phyloP scores from a whole-genome alignment of 1,284 basidiomycete species.

The Cutaneotrichosporon mucoides region DNA sequence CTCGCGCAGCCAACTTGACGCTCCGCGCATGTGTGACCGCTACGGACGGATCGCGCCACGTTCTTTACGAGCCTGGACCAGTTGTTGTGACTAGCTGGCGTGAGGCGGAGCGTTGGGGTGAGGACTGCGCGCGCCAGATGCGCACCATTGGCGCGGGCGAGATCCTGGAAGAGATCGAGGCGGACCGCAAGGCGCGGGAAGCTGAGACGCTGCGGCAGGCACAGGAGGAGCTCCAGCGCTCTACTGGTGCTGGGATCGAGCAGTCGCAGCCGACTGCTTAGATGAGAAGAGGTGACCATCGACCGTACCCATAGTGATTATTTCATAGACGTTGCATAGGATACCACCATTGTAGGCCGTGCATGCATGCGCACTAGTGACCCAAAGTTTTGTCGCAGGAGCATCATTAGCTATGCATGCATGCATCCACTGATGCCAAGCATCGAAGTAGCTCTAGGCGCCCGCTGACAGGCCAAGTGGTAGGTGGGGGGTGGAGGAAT shows the following conservation, averaged over 20 bases:
- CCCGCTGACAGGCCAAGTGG: background rate
- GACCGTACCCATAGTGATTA: background rate
- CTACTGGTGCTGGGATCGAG: background rate
- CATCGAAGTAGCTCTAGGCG: background rate
- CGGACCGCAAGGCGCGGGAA: constrained; percentile 60
- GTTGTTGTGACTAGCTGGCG: constrained; percentile 54
- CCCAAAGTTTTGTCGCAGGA: too few species aligned
- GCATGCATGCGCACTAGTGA: too few species aligned
- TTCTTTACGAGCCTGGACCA: constrained; percentile 61
- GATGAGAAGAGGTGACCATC: background rate
- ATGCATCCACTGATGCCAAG: background rate
- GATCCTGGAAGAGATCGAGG: constrained; percentile 73
- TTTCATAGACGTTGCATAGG: constrained; percentile 2
- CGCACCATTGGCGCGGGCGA: constrained; percentile 65
- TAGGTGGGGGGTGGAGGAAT: background rate
- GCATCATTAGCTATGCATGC: background rate
- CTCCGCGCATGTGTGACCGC: constrained; percentile 76
- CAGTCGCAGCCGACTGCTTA: constrained; percentile 1
- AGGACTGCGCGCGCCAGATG: constrained; percentile 60
- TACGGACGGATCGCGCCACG: constrained; percentile 64
- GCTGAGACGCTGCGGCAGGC: constrained; percentile 50
- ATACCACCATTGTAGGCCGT: background rate
- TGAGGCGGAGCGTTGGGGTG: constrained; percentile 68
- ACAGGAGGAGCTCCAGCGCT: background rate
- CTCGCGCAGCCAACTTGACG: constrained; percentile 52